Conservation (phyloP, 306 rosid genomes). For the Parietaria judaica region DNA sequence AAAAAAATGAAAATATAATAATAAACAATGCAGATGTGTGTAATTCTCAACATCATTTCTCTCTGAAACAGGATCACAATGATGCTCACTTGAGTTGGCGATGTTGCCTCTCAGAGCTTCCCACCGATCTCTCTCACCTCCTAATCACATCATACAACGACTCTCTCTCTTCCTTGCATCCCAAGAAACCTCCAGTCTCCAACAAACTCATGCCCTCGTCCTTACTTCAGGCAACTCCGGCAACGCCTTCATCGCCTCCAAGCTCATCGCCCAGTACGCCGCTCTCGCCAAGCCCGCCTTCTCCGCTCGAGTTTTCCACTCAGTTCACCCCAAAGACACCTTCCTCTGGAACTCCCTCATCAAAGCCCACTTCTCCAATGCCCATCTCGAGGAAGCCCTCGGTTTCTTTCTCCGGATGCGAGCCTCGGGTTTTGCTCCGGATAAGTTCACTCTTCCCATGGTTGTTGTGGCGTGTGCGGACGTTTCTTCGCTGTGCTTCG, state of each 20-base stretch:
- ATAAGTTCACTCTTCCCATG: conserved; percentile 59
- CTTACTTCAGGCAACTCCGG: conserved; percentile 63
- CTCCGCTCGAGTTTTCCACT: conserved; percentile 36
- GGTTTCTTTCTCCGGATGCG: conserved; percentile 47
- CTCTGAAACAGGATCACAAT: conserved; percentile 3
- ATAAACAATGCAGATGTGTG: no score
- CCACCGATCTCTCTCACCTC: conserved; percentile 17
- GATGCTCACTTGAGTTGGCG: no score
- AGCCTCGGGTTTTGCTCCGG: conserved; percentile 28
- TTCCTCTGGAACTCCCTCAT: conserved; percentile 74
- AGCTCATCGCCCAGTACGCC: conserved; percentile 59
- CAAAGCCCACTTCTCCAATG: conserved; percentile 59
- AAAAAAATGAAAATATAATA: no score
- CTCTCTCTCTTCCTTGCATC: conserved; percentile 37
- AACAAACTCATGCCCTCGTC: conserved; percentile 45
- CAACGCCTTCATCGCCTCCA: conserved; percentile 62
- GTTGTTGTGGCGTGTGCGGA: conserved; percentile 48
- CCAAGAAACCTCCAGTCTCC: conserved; percentile 25
- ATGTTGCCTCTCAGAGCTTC: not conserved
- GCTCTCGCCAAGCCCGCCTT: conserved; percentile 30
- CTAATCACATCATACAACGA: conserved; percentile 14
- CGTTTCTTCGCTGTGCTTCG: conserved; percentile 25
- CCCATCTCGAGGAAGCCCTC: conserved; percentile 27
- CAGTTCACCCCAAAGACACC: conserved; percentile 36
- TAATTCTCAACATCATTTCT: not conserved